These are phyloP conservation scores for Polytrichum formosum DNA, from an alignment of 225 moss, liverwort and hornwort species.

Conservation along the genomic window DNA sequence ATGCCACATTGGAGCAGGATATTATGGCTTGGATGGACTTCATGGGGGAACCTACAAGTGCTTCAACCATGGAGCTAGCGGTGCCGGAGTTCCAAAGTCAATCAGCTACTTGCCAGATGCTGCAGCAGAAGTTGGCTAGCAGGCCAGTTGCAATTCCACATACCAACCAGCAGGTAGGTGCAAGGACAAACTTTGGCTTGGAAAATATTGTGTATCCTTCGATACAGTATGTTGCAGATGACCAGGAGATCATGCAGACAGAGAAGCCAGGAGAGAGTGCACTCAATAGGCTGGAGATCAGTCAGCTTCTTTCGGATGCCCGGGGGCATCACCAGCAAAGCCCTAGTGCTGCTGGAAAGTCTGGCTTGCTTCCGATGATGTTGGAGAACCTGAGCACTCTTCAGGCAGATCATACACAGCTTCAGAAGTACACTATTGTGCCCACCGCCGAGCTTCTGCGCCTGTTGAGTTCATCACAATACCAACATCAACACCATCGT, in stretches of 20 bases:
- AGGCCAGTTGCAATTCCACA: background rate
- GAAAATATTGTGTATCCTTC: conserved; percentile 13
- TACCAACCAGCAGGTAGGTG: conserved; percentile 10
- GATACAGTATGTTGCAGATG: background rate
- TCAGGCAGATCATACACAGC: conserved; percentile 10
- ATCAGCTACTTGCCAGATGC: background rate
- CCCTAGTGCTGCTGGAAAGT: background rate
- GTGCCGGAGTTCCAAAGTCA: conserved; percentile 9
- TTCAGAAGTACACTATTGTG: conserved; percentile 28
- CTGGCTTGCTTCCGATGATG: conserved; percentile 14
- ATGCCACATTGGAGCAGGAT: conserved; percentile 16
- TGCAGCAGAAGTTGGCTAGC: background rate
- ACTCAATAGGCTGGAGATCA: background rate
- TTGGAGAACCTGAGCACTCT: conserved; percentile 9
- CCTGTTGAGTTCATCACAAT: conserved; percentile 23
- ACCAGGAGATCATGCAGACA: conserved; percentile 7
- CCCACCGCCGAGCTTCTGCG: conserved; percentile 28
- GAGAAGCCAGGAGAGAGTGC: conserved; percentile 2
- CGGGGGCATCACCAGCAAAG: conserved; percentile 2
- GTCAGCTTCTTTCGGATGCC: conserved; percentile 25
- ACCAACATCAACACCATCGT: background rate
- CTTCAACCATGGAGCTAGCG: background rate
- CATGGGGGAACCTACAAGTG: conserved; percentile 6
- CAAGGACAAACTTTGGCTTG: conserved; percentile 2
- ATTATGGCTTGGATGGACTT: conserved; percentile 27